Evolutionary conservation across 768 basidiomycete genomes (phyloP).

Genomic region (Rhodosporidiobolus sp.): DNA sequence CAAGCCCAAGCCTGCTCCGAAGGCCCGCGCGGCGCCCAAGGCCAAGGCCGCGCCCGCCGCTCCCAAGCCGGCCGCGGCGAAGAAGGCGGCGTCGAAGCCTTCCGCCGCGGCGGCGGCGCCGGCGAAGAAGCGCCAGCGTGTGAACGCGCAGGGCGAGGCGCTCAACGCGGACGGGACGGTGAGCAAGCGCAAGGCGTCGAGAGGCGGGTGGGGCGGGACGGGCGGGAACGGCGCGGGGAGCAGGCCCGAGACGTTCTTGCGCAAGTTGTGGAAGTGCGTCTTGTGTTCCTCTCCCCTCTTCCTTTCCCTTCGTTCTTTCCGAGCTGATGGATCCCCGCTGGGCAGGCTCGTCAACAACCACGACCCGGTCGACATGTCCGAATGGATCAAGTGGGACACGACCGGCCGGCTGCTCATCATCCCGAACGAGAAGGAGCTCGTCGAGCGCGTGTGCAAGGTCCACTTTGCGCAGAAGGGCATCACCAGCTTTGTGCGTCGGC

Average conservation of each 20-base stretch:
- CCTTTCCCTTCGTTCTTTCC: background rate
- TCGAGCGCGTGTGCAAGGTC: slow-evolving; percentile 34
- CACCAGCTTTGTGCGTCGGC: slow-evolving; percentile 25
- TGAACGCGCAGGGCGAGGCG: background rate
- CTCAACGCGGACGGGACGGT: background rate
- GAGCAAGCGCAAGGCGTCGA: background rate
- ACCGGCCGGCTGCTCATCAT: slow-evolving; percentile 29
- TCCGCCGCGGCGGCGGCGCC: too few relatives aligned
- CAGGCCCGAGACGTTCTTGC: slow-evolving; percentile 32
- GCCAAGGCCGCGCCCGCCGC: too few relatives aligned
- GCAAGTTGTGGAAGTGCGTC: slow-evolving; percentile 38
- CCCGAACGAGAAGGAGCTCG: slow-evolving; percentile 25
- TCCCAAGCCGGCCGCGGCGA: too few relatives aligned
- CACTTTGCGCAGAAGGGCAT: slow-evolving; percentile 30
- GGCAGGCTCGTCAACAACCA: slow-evolving; percentile 22
- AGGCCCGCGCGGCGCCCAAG: too few relatives aligned
- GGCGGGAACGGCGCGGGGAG: slow-evolving; percentile 2
- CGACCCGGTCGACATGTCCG: slow-evolving; percentile 6
- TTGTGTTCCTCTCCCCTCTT: background rate
- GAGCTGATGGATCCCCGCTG: background rate
- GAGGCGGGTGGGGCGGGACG: slow-evolving; percentile 29
- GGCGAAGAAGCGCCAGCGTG: background rate
- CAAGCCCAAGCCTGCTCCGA: too few relatives aligned
- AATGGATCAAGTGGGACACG: slow-evolving; percentile 24
- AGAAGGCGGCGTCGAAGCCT: too few relatives aligned